Conservation (phyloP, 495 filamentous ascomycete genomes). For the Penicillium parvum region DNA sequence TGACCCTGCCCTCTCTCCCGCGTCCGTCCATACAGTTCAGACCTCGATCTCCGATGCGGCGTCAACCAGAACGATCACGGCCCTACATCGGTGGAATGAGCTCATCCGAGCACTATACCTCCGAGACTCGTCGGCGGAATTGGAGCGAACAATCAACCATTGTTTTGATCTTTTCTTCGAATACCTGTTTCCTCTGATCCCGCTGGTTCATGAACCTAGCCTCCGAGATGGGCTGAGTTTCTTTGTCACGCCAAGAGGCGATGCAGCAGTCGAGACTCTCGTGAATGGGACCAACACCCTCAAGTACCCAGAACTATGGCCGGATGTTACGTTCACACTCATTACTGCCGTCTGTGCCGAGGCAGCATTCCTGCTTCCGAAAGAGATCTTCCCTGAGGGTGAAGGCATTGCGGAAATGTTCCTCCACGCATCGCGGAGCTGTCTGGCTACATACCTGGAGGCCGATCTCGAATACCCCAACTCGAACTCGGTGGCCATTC, state of each 20-base stretch:
- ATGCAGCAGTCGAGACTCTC: background rate
- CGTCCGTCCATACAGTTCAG: slow-evolving; percentile 13
- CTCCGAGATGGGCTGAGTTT: slow-evolving; percentile 19
- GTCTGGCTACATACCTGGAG: slow-evolving; percentile 19
- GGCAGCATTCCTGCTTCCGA: slow-evolving; percentile 19
- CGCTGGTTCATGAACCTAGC: slow-evolving; percentile 28
- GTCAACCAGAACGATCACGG: slow-evolving; percentile 8
- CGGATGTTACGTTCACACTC: slow-evolving; percentile 24
- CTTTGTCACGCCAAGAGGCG: slow-evolving; percentile 10
- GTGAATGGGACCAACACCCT: slow-evolving; percentile 4
- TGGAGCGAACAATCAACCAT: slow-evolving; percentile 13
- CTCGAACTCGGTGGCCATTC: slow-evolving; percentile 24
- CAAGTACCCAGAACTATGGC: slow-evolving; percentile 21
- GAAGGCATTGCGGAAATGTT: slow-evolving; percentile 17
- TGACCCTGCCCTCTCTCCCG: slow-evolving; percentile 16
- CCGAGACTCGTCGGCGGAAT: background rate
- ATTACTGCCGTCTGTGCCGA: slow-evolving; percentile 25
- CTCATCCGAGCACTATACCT: slow-evolving; percentile 4
- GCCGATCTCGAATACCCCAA: slow-evolving; percentile 25
- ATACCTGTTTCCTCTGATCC: slow-evolving; percentile 27
- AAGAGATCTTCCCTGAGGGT: slow-evolving; percentile 18
- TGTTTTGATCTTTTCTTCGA: slow-evolving; percentile 25
- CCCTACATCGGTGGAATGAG: slow-evolving; percentile 16
- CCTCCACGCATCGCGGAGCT: slow-evolving; percentile 16
- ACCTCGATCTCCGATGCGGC: slow-evolving; percentile 13